phyloP scores from a whole-genome alignment of 1,284 basidiomycete species.

The Wallemia ichthyophaga region DNA sequence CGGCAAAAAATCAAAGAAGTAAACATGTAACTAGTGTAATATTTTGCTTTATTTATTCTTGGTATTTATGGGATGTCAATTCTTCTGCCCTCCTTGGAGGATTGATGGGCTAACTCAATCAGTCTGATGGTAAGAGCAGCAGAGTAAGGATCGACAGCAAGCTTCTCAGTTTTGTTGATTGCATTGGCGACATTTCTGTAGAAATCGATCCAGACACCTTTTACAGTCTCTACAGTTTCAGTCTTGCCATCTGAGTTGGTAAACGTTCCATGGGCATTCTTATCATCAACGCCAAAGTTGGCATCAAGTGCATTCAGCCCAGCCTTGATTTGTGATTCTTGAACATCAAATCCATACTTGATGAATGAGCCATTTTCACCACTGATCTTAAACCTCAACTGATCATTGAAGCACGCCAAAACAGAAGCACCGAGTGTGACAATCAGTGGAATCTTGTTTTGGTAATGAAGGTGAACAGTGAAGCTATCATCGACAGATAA shows the following conservation, averaged over 20 bases:
- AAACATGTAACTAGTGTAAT: neutral
- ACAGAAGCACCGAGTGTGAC: slow-evolving; percentile 36
- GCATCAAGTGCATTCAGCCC: slow-evolving; percentile 10
- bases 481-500: slow-evolving; percentile 30
- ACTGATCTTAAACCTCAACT: slow-evolving; percentile 30
- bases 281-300: slow-evolving; percentile 28
- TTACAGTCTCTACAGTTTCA: slow-evolving; percentile 21
- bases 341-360: slow-evolving; percentile 46
- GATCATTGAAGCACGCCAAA: slow-evolving; percentile 29
- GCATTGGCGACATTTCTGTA: slow-evolving; percentile 33
- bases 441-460: slow-evolving; percentile 20
- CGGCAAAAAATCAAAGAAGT: neutral
- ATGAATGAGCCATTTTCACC: slow-evolving; percentile 36
- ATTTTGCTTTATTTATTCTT: neutral
- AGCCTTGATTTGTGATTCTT: slow-evolving; percentile 27
- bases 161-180: slow-evolving; percentile 24
- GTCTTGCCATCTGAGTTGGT: slow-evolving; percentile 22
- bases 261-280: slow-evolving; percentile 23
- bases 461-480: slow-evolving; percentile 37
- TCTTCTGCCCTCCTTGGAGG: slow-evolving; percentile 28
- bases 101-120: slow-evolving; percentile 35
- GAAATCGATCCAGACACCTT: slow-evolving; percentile 28
- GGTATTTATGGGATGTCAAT: slow-evolving; percentile 8
- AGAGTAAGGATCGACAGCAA: slow-evolving; percentile 36
- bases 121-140: slow-evolving; percentile 36